A percentile compares a stretch with the other conserved stretches of the same genome.
Evolutionary conservation across 2,329 filamentous ascomycete species (phyloP).

Genomic region (Fusarium chlamydosporum): DNA sequence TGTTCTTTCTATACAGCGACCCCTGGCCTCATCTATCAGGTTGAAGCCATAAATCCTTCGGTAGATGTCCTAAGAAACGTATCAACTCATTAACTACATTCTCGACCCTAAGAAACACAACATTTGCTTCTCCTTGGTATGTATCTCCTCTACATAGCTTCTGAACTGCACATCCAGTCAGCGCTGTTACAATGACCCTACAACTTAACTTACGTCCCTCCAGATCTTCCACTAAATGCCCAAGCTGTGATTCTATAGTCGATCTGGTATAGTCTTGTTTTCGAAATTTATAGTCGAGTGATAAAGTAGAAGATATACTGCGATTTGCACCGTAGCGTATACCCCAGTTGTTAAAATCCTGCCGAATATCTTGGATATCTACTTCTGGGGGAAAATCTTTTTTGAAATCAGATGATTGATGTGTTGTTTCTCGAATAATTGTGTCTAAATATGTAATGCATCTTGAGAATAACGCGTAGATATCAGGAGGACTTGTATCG

Average conservation of each 20-base stretch:
- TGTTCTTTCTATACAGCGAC: background rate
- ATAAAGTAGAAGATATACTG: slow-evolving; percentile 16
- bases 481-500: background rate
- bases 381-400: slow-evolving; percentile 10
- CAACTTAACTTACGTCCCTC: slow-evolving; percentile 21
- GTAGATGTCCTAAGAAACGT: slow-evolving; percentile 26
- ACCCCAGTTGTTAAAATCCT: slow-evolving; percentile 32
- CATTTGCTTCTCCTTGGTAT: slow-evolving; percentile 12
- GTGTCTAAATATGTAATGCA: slow-evolving; percentile 22
- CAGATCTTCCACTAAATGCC: slow-evolving; percentile 25
- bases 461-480: slow-evolving; percentile 19
- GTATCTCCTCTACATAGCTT: slow-evolving; percentile 10
- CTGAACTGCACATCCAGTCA: slow-evolving; percentile 15
- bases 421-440: background rate
- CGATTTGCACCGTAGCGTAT: slow-evolving; percentile 26
- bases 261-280: slow-evolving; percentile 20
- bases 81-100: slow-evolving; percentile 23
- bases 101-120: slow-evolving; percentile 18
- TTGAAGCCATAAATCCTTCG: slow-evolving; percentile 40
- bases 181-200: background rate
- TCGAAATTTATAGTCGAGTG: slow-evolving; percentile 39
- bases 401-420: background rate
- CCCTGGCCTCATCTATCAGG: slow-evolving; percentile 1
- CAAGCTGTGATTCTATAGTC: slow-evolving; percentile 17
- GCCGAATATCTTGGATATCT: slow-evolving; percentile 7